phyloP scores from a whole-genome alignment of 139 green algal species.

The Coelastrella sp. region DNA sequence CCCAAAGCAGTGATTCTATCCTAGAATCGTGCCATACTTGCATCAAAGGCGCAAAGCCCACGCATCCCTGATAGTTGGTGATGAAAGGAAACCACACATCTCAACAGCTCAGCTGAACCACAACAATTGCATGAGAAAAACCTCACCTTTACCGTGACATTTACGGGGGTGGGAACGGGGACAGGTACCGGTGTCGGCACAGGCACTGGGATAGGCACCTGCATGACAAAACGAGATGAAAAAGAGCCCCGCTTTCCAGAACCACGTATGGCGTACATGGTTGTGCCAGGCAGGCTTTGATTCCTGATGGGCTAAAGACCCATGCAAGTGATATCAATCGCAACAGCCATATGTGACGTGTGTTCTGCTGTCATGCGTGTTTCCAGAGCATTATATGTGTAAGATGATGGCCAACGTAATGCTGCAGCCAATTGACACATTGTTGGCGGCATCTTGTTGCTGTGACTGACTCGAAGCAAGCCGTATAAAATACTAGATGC shows the following conservation, averaged over 20 bases:
- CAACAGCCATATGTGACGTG: too few species aligned
- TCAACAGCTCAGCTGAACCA: background rate
- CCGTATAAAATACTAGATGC: too few species aligned
- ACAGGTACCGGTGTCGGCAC: background rate
- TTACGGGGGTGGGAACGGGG: background rate
- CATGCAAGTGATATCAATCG: too few species aligned
- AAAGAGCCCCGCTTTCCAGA: background rate
- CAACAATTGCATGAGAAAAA: background rate
- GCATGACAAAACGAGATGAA: background rate
- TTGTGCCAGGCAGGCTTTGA: background rate
- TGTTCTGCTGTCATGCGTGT: too few species aligned
- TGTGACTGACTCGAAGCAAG: too few species aligned
- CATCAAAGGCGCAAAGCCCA: too few species aligned
- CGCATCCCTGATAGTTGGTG: too few species aligned
- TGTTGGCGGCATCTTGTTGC: too few species aligned
- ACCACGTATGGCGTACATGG: background rate
- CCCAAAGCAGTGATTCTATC: background rate
- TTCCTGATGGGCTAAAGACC: background rate
- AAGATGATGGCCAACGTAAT: too few species aligned
- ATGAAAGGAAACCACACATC: too few species aligned
- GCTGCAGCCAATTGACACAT: too few species aligned
- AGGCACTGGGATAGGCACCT: background rate
- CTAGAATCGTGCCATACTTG: background rate
- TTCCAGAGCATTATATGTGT: too few species aligned
- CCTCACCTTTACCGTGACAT: background rate